Conservation (phyloP, 2,329 filamentous ascomycete species). For the Botrytis byssoidea region DNA sequence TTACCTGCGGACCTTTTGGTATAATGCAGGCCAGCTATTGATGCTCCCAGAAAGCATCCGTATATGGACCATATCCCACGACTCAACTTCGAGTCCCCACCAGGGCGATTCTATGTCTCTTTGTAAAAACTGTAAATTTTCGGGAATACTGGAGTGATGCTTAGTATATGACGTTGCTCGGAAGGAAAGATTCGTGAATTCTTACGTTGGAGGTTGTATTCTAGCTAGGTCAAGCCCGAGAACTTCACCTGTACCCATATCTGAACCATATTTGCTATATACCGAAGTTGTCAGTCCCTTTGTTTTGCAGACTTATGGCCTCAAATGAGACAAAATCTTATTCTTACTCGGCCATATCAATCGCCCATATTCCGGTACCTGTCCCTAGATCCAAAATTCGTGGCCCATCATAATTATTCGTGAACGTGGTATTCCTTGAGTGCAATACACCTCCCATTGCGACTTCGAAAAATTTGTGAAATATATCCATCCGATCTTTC, state of each 20-base stretch:
- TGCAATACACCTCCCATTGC: slow-evolving; percentile 53
- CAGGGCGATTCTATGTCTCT: slow-evolving; percentile 79
- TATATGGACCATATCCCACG: slow-evolving; percentile 73
- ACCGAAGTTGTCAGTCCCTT: slow-evolving; percentile 12
- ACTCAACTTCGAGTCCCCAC: slow-evolving; percentile 46
- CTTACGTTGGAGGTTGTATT: slow-evolving; percentile 58
- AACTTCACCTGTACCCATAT: slow-evolving; percentile 45
- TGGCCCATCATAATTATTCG: slow-evolving; percentile 33
- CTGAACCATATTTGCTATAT: slow-evolving; percentile 20
- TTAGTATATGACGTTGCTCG: not conserved
- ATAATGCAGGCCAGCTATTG: slow-evolving; percentile 70
- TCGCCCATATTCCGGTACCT: slow-evolving; percentile 88
- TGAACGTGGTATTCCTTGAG: slow-evolving; percentile 41
- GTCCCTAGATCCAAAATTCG: slow-evolving; percentile 69
- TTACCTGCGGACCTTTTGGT: slow-evolving; percentile 66
- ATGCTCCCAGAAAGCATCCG: slow-evolving; percentile 78
- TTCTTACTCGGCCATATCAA: slow-evolving; percentile 76
- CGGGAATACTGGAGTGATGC: slow-evolving; percentile 58
- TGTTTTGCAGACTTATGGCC: not conserved
- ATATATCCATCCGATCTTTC: slow-evolving; percentile 75
- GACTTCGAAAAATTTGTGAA: slow-evolving; percentile 73
- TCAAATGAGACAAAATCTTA: slow-evolving; percentile 1
- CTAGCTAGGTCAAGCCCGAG: slow-evolving; percentile 60
- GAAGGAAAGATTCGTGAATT: slow-evolving; percentile 17
- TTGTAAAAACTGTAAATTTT: slow-evolving; percentile 65